Percentiles rank a stretch among this genome's conserved stretches.
Conservation (phyloP, 495 filamentous ascomycete genomes). For the Penicillium macrosclerotiorum region DNA sequence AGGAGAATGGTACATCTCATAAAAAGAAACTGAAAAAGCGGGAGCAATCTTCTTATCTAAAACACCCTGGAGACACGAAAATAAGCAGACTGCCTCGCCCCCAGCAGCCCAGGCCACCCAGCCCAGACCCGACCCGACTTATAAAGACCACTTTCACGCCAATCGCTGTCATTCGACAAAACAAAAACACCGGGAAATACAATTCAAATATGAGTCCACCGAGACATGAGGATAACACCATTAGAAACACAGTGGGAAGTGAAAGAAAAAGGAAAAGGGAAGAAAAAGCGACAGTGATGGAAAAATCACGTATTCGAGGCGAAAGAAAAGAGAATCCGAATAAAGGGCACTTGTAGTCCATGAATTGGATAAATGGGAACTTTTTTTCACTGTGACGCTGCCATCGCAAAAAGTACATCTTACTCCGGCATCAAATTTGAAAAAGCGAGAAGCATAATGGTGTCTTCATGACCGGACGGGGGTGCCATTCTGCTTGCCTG, state of each 20-base stretch:
- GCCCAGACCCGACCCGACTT: conserved; percentile 6
- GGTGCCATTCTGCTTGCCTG: conserved; percentile 45
- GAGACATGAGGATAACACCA: conserved; percentile 11
- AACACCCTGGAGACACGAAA: conserved; percentile 8
- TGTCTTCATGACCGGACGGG: conserved; percentile 28
- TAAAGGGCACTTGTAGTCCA: neutral
- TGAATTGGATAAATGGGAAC: neutral
- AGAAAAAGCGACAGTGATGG: neutral
- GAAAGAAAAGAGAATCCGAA: neutral
- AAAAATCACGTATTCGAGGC: neutral
- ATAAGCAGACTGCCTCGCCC: conserved; percentile 11
- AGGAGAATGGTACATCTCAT: conserved; percentile 8
- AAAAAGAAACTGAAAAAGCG: conserved; percentile 6
- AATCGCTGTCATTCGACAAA: conserved; percentile 21
- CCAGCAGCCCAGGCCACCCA: conserved; percentile 15
- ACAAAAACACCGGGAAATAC: conserved; percentile 9
- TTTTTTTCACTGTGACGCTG: neutral
- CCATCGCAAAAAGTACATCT: neutral
- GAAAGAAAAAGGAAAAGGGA: conserved; percentile 3
- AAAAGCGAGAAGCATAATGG: conserved; percentile 1
- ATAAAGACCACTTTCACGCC: conserved; percentile 23
- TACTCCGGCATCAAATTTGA: neutral
- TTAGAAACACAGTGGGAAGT: conserved; percentile 24
- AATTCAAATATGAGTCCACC: conserved; percentile 11
- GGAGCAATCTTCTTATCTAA: conserved; percentile 20